Conservation (phyloP, 2,329 filamentous ascomycete species). For the Neofusicoccum laricinum region DNA sequence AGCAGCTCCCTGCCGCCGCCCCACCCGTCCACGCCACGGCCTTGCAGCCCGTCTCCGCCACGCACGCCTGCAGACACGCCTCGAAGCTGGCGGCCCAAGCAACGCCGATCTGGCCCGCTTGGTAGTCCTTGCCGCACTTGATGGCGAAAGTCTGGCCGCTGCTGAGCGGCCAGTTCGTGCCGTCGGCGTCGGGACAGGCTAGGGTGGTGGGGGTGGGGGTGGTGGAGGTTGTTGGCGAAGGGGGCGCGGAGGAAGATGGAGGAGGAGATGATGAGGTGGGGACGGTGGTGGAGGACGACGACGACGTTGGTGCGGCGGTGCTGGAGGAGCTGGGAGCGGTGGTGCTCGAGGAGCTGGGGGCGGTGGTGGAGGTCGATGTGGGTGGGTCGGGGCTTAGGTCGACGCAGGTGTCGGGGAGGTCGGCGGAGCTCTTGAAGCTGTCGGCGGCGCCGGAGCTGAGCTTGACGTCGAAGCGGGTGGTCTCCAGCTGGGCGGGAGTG, state of each 20-base stretch:
- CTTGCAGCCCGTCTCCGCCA: not conserved
- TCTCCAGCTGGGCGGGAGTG: not conserved
- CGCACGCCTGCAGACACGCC: not conserved
- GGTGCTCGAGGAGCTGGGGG: not conserved
- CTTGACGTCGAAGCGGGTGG: constrained; percentile 2
- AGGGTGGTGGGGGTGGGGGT: not conserved
- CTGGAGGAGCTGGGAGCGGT: not conserved
- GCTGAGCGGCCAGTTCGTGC: not conserved
- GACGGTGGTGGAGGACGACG: not conserved
- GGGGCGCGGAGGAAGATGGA: not conserved
- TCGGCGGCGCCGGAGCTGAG: not conserved
- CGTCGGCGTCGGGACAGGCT: not conserved
- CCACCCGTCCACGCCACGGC: not conserved
- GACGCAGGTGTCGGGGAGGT: not conserved
- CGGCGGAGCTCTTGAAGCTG: not conserved
- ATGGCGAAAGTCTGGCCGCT: not conserved
- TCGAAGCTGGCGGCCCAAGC: not conserved
- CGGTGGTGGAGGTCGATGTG: not conserved
- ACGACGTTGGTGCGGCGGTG: not conserved
- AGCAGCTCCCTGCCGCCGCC: not conserved
- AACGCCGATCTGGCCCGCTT: not conserved
- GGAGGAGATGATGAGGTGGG: not conserved
- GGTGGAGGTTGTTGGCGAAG: not conserved
- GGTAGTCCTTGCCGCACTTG: constrained; percentile 10
- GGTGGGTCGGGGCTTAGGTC: constrained; percentile 2